These are phyloP conservation scores for Craterostigma plantagineum DNA, from an alignment of 257 asterid species.

Conservation along the genomic window DNA sequence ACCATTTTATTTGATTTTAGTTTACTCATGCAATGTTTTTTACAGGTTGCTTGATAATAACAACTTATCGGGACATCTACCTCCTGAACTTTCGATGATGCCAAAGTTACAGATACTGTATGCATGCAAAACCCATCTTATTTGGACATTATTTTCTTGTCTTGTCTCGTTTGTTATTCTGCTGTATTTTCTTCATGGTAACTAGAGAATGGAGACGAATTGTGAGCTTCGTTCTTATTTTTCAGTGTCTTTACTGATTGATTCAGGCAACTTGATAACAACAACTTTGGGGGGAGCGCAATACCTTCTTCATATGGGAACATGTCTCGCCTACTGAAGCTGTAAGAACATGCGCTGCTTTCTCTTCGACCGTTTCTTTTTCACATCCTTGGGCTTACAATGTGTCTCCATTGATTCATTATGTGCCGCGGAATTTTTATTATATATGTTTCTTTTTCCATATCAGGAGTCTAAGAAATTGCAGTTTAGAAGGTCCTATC, in stretches of 20 bases:
- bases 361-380: background rate
- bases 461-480: conserved; percentile 95
- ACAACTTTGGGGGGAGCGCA: conserved; percentile 35
- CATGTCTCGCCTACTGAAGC: conserved; percentile 30
- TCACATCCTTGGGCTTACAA: too few relatives aligned
- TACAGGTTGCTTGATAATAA: conserved; percentile 95
- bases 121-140: background rate
- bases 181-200: too few relatives aligned
- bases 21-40: background rate
- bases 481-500: conserved; percentile 75
- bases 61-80: conserved; percentile 83
- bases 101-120: conserved; percentile 6
- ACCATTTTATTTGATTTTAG: conserved; percentile 4
- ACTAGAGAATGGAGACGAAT: too few relatives aligned
- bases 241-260: background rate
- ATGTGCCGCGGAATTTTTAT: too few relatives aligned
- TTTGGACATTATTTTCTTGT: too few relatives aligned
- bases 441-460: conserved; percentile 4
- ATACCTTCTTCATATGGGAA: conserved; percentile 47
- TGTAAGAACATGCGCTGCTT: conserved; percentile 22
- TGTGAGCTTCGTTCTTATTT: conserved; percentile 1
- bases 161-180: too few relatives aligned
- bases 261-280: conserved; percentile 63
- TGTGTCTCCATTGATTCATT: too few relatives aligned
- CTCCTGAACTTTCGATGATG: conserved; percentile 11